A percentile compares a stretch with the other conserved stretches of the same genome.
Evolutionary conservation across 805 yeast species (phyloP).

Genomic region (Zygoascus bituminiphila): DNA sequence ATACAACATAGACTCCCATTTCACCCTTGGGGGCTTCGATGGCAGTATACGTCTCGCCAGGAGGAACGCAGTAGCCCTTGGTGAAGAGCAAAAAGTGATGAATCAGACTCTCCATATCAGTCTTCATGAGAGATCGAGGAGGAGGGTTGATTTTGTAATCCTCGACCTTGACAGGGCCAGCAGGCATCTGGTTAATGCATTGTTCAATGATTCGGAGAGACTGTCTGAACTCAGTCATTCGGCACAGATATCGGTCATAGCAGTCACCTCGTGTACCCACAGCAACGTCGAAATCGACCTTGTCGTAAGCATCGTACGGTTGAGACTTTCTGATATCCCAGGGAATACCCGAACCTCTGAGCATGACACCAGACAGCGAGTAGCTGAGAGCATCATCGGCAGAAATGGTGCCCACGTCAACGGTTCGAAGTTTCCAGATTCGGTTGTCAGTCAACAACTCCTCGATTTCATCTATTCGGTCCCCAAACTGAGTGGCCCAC

Average conservation of each 20-base stretch:
- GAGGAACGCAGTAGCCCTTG: constrained; percentile 83
- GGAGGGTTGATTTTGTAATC: constrained; percentile 83
- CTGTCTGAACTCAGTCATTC: constrained; percentile 91
- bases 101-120: constrained; percentile 86
- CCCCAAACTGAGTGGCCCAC: constrained; percentile 97
- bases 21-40: constrained; percentile 95
- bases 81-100: constrained; percentile 84
- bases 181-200: constrained; percentile 85
- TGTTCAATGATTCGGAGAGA: constrained; percentile 82
- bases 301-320: constrained; percentile 85
- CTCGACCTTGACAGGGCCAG: constrained; percentile 86
- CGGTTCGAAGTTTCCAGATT: constrained; percentile 84
- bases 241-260: constrained; percentile 77
- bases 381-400: constrained; percentile 84
- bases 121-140: constrained; percentile 73
- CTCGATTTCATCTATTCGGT: constrained; percentile 83
- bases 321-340: constrained; percentile 78
- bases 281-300: constrained; percentile 78
- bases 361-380: constrained; percentile 78
- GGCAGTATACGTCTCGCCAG: constrained; percentile 85
- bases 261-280: constrained; percentile 87
- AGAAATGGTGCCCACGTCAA: constrained; percentile 68
- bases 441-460: constrained; percentile 84
- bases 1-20: constrained; percentile 83
- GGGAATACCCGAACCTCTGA: constrained; percentile 85